A percentile compares a stretch with the other conserved stretches of the same genome.
Evolutionary conservation across 148 eudicot genomes (phyloP).

Genomic region (Pharnaceum exiguum): DNA sequence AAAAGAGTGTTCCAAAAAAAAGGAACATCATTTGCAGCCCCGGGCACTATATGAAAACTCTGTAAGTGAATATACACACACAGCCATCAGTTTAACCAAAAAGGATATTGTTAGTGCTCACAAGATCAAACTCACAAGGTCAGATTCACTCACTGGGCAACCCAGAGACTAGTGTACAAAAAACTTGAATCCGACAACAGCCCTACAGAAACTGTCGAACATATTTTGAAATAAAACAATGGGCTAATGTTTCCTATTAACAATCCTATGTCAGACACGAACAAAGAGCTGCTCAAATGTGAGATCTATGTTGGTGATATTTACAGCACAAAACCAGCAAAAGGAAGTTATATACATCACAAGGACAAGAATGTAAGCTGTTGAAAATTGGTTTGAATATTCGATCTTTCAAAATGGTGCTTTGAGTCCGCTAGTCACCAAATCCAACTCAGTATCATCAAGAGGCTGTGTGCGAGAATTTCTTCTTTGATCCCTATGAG

Average conservation of each 20-base stretch:
- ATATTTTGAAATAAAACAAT: not conserved
- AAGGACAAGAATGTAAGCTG: slow-evolving; percentile 11
- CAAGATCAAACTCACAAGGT: too few species aligned
- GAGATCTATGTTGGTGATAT: slow-evolving; percentile 17
- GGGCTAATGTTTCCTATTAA: slow-evolving; percentile 8
- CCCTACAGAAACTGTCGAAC: not conserved
- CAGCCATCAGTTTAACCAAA: too few species aligned
- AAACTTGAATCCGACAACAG: slow-evolving; percentile 14
- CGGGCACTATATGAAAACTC: too few species aligned
- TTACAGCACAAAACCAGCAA: slow-evolving; percentile 21
- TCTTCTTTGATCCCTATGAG: slow-evolving; percentile 19
- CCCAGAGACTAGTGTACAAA: too few species aligned
- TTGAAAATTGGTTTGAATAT: not conserved
- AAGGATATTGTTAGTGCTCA: too few species aligned
- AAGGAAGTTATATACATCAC: slow-evolving; percentile 21
- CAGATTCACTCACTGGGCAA: too few species aligned
- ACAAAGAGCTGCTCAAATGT: not conserved
- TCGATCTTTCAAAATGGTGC: slow-evolving; percentile 26
- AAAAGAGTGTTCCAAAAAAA: too few species aligned
- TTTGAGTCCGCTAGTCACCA: slow-evolving; percentile 53
- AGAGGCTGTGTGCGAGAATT: slow-evolving; percentile 12
- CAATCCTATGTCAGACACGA: slow-evolving; percentile 7
- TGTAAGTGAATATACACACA: too few species aligned
- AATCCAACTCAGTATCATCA: slow-evolving; percentile 42
- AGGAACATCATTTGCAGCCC: too few species aligned